Evolutionary conservation across 202 grass and related monocot species (phyloP), one percentile per base, ranked within the genome.

Genomic region (Alloteropsis angusta): DNA sequence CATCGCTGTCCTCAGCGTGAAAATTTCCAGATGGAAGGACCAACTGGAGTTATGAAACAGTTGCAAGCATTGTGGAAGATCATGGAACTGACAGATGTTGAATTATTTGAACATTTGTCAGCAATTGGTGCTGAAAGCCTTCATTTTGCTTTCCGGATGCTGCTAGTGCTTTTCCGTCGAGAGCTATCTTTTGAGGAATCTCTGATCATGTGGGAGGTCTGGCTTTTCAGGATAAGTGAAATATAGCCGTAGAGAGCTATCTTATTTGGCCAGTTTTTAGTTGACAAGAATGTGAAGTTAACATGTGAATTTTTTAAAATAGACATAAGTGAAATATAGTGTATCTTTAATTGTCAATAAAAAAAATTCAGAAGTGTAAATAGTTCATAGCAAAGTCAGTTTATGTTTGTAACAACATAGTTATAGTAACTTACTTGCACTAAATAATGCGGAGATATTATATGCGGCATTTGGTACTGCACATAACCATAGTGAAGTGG

Each of bases 21-120:
- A 85, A 99, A 99, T 91, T 99, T 99, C 86, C 92, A 95, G 84
- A 89, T 99, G 86, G 96, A 99, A 72, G 94, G 96, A 25, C 96
- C 96, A 55, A 93, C 87, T 72, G 89, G 94, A 68, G 91, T 97
- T 72, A 95, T 99, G 90, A 92, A 86, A 81, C 94, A 99, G 67
- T 85, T 99, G 76, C 85, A 99, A 77, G 88, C 90, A 62, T 76
- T 99, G 64, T 97, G 96, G 92, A 99, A 94, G 77, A 91, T 97
- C 54, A 69, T 93, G 84, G 91, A 99, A 77, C 75, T 91, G 84
- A 87, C 84, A 53, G 92, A 99, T 91, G 28, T 66, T 12, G 90
- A 99, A 78, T 83, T 99, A 72, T 99, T 98, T 79, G 88, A 88
- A 80, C 96, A 99, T 91, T 85, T 95, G 63, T 95, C 88, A 26